Evolutionary conservation across 345 rosid species (phyloP).

Genomic region (sweet orange (Citrus sinensis)): DVS_A1.0 CM039161.1:1209501-1210000

Average conservation of each 20-base stretch:
- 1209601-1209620: slow-evolving; percentile 30
- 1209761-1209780: too few relatives aligned
- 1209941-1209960: slow-evolving; percentile 33
- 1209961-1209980: slow-evolving; percentile 43
- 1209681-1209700: slow-evolving; percentile 9
- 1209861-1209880: neutral
- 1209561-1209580: slow-evolving; percentile 23
- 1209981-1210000: slow-evolving; percentile 45
- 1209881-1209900: neutral
- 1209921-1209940: slow-evolving; percentile 26
- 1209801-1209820: neutral
- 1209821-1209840: neutral
- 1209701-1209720: neutral
- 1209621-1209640: slow-evolving; percentile 42
- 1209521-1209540: slow-evolving; percentile 7
- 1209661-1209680: slow-evolving; percentile 24
- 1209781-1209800: neutral
- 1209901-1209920: slow-evolving; percentile 19
- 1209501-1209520: slow-evolving; percentile 45
- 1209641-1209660: slow-evolving; percentile 35
- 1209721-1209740: slow-evolving; percentile 14
- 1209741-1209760: neutral
- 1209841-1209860: neutral
- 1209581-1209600: slow-evolving; percentile 36
- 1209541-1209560: neutral